Percentiles rank a stretch among this genome's conserved stretches.
Evolutionary conservation across 129 eudicot genomes (phyloP).

Genomic region (Chrysanthemum lavandulifolium): DNA sequence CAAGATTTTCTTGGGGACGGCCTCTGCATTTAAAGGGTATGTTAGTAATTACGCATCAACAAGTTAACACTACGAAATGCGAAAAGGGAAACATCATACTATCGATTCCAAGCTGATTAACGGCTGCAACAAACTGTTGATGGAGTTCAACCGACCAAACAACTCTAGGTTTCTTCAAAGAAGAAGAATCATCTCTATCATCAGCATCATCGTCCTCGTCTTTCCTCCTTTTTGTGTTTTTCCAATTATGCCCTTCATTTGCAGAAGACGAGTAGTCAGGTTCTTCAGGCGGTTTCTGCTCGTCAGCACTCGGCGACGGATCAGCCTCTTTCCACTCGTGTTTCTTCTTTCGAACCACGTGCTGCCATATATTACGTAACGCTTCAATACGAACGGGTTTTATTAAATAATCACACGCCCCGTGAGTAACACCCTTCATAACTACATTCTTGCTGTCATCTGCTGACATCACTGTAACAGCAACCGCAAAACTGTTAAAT

Average conservation of each 20-base stretch:
- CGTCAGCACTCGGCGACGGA: constrained; percentile 66
- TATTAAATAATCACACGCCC: constrained; percentile 69
- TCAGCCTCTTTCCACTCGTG: constrained; percentile 75
- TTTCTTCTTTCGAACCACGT: constrained; percentile 52
- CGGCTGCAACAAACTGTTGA: constrained; percentile 72
- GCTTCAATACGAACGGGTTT: constrained; percentile 69
- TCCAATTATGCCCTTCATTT: constrained; percentile 48
- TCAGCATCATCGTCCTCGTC: constrained; percentile 52
- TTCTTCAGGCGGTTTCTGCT: constrained; percentile 38
- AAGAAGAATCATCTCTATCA: constrained; percentile 53
- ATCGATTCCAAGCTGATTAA: constrained; percentile 54
- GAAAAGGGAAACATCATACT: constrained; percentile 33
- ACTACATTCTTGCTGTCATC: constrained; percentile 58
- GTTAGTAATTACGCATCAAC: constrained; percentile 19
- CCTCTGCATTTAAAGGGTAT: constrained; percentile 52
- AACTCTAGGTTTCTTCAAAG: constrained; percentile 65
- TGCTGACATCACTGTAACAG: constrained; percentile 59
- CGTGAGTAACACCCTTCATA: constrained; percentile 71
- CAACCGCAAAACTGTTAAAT: not conserved
- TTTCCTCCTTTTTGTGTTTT: constrained; percentile 48
- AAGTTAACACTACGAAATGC: not conserved
- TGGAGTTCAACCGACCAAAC: constrained; percentile 72
- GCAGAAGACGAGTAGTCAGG: constrained; percentile 34
- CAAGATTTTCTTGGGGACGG: constrained; percentile 94
- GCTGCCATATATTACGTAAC: constrained; percentile 69